These are phyloP conservation scores for Tylopilus sp. DNA, from an alignment of 1,284 basidiomycete genomes.

Conservation along the genomic window DNA sequence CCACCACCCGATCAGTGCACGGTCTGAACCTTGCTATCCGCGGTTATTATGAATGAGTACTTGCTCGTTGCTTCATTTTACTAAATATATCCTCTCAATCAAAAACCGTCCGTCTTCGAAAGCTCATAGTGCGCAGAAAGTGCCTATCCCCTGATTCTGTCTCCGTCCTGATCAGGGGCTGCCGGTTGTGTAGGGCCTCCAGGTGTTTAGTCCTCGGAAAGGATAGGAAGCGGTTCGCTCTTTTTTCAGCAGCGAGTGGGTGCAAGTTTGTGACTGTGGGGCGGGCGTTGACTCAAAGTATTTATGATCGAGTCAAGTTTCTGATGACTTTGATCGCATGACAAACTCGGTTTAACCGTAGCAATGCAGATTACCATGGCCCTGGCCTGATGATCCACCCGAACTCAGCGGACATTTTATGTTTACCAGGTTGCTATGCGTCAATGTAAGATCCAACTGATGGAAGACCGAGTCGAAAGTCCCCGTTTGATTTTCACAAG, in stretches of 20 bases:
- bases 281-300: too few relatives aligned
- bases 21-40: background rate
- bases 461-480: too few relatives aligned
- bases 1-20: background rate
- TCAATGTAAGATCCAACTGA: too few relatives aligned
- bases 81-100: constrained; percentile 5
- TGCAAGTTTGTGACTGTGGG: background rate
- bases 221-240: background rate
- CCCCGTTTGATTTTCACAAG: too few relatives aligned
- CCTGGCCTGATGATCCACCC: too few relatives aligned
- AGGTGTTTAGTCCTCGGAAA: background rate
- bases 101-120: background rate
- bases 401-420: too few relatives aligned
- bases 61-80: constrained; percentile 8
- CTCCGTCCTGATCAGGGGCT: background rate
- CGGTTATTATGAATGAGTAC: constrained; percentile 6
- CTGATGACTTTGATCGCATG: too few relatives aligned
- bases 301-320: too few relatives aligned
- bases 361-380: too few relatives aligned
- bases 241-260: background rate
- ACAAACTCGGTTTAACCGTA: too few relatives aligned
- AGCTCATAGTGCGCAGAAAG: background rate
- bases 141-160: background rate
- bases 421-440: too few relatives aligned
- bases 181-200: background rate